Evolutionary conservation across 371 early-diverging fungal genomes (phyloP).

Genomic region (Hamiltosporidium tvaerminnensis): DNA sequence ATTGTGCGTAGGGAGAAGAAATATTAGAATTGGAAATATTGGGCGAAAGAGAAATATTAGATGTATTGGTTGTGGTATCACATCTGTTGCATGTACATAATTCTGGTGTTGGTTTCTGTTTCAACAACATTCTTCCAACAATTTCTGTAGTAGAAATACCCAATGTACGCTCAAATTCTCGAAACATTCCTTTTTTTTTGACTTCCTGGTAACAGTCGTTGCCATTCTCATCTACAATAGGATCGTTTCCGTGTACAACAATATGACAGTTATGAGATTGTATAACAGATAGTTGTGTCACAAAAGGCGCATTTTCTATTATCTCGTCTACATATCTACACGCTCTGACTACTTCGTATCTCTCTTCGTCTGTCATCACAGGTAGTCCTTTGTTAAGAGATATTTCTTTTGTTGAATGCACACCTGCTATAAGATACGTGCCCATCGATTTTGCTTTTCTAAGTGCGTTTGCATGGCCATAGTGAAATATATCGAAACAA

Average conservation of each 20-base stretch:
- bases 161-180: conserved; percentile 73
- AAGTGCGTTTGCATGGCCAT: conserved; percentile 71
- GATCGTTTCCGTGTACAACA: conserved; percentile 83
- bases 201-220: conserved; percentile 77
- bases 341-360: conserved; percentile 72
- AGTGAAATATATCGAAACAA: conserved; percentile 53
- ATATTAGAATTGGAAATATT: not conserved
- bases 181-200: conserved; percentile 56
- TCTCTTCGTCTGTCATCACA: conserved; percentile 77
- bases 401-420: conserved; percentile 76
- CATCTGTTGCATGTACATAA: not conserved
- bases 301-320: conserved; percentile 73
- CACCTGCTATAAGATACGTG: conserved; percentile 76
- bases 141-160: conserved; percentile 80
- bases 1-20: not conserved
- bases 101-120: not conserved
- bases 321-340: conserved; percentile 89
- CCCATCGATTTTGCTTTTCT: conserved; percentile 78
- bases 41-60: not conserved
- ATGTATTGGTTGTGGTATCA: not conserved
- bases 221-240: conserved; percentile 74
- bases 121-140: conserved; percentile 74
- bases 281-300: conserved; percentile 64
- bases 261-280: conserved; percentile 68
- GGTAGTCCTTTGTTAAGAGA: conserved; percentile 75